phyloP scores from a whole-genome alignment of 805 yeast genomes.

The Hanseniaspora guilliermondii region DNA sequence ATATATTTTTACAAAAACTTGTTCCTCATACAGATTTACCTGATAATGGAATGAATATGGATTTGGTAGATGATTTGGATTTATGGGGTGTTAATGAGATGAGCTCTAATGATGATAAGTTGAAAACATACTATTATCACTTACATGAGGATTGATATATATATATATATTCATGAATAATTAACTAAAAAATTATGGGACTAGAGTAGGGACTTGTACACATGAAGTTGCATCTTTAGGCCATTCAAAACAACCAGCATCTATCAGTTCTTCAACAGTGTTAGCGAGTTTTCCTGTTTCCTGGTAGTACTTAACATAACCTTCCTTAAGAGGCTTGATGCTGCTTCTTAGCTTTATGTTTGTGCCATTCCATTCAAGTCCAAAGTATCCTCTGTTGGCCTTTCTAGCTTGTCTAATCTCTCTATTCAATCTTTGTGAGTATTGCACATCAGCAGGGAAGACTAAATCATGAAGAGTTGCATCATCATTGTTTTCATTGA shows the following conservation, averaged over 20 bases:
- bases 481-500: slow-evolving; percentile 30
- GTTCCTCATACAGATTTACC: background rate
- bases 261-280: slow-evolving; percentile 31
- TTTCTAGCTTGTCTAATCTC: slow-evolving; percentile 29
- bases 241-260: slow-evolving; percentile 28
- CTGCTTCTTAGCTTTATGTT: slow-evolving; percentile 34
- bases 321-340: slow-evolving; percentile 35
- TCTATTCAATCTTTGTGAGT: slow-evolving; percentile 36
- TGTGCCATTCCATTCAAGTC: slow-evolving; percentile 41
- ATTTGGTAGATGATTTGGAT: slow-evolving; percentile 3
- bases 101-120: background rate
- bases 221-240: slow-evolving; percentile 20
- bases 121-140: background rate
- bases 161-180: background rate
- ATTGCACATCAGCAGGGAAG: slow-evolving; percentile 48
- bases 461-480: slow-evolving; percentile 40
- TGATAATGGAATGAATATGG: background rate
- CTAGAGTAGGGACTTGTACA: slow-evolving; percentile 16
- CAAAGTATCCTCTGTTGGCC: slow-evolving; percentile 32
- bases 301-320: slow-evolving; percentile 31
- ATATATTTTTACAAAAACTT: background rate
- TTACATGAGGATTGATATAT: background rate
- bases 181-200: background rate
- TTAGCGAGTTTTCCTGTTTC: slow-evolving; percentile 31
- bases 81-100: background rate